Evolutionary conservation across 2,329 filamentous ascomycete species (phyloP).

Genomic region (Sphaerulina musiva): DNA sequence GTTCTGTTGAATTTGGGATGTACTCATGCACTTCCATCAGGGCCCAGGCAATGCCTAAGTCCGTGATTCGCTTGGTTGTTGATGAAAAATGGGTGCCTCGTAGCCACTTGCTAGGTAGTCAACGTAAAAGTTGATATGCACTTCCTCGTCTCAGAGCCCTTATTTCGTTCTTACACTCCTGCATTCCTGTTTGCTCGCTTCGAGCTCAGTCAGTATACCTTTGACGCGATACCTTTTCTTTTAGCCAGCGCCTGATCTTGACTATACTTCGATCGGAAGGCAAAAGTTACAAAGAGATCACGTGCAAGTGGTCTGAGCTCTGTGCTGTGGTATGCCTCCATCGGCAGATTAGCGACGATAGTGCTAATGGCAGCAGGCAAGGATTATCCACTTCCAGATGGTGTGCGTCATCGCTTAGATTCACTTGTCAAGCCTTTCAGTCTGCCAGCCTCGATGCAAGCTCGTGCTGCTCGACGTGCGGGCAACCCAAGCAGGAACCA

Average conservation of each 20-base stretch:
- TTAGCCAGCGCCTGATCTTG: not conserved
- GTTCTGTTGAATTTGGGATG: too few species aligned
- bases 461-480: not conserved
- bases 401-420: not conserved
- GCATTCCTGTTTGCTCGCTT: not conserved
- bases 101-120: too few species aligned
- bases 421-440: not conserved
- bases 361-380: not conserved
- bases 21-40: too few species aligned
- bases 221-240: not conserved
- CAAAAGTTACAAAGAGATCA: not conserved
- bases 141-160: not conserved
- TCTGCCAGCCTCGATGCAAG: not conserved
- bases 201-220: not conserved
- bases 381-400: not conserved
- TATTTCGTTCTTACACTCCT: not conserved
- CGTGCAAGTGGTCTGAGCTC: not conserved
- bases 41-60: too few species aligned
- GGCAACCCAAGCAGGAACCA: not conserved
- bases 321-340: not conserved
- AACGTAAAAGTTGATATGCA: not conserved
- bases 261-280: not conserved
- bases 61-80: too few species aligned
- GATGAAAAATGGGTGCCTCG: too few species aligned
- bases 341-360: not conserved